These are phyloP conservation scores for Russula sp. DNA, from an alignment of 768 basidiomycete genomes.

Conservation along the genomic window DNA sequence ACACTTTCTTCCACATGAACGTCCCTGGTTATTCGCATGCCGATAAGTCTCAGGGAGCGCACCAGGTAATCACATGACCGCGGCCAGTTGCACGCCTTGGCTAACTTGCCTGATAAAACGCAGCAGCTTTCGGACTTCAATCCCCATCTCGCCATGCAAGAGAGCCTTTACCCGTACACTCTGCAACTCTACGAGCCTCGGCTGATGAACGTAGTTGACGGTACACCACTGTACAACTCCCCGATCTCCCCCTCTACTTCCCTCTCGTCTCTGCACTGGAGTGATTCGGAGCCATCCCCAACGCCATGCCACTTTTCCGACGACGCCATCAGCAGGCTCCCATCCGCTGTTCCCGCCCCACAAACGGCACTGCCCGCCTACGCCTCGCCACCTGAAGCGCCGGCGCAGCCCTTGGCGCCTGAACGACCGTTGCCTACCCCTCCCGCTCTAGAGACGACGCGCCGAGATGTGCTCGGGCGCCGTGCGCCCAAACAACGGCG, in stretches of 20 bases:
- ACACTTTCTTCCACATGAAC: conserved; percentile 7
- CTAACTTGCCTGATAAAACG: not conserved
- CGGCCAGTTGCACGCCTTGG: too few relatives aligned
- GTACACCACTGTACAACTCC: not conserved
- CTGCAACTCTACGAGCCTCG: conserved; percentile 1
- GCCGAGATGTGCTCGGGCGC: conserved; percentile 1
- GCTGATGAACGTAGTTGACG: not conserved
- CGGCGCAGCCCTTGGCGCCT: not conserved
- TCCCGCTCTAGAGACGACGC: not conserved
- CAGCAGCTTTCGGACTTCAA: conserved; percentile 1
- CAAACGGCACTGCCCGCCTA: not conserved
- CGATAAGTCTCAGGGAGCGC: not conserved
- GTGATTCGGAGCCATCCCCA: conserved; percentile 4
- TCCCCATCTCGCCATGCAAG: not conserved
- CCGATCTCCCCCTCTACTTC: conserved; percentile 4
- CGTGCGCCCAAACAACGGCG: conserved; percentile 20
- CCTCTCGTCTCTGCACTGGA: conserved; percentile 4
- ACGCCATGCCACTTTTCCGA: not conserved
- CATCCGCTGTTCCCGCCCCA: not conserved
- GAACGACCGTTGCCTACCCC: not conserved
- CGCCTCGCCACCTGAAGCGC: not conserved
- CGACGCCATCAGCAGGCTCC: not conserved
- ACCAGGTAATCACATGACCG: conserved; percentile 1
- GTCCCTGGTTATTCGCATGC: not conserved
- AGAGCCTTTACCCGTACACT: not conserved